Base-by-base conservation (phyloP, 2,329 filamentous ascomycete genomes). In the Ophiostoma perfectum region DNA sequence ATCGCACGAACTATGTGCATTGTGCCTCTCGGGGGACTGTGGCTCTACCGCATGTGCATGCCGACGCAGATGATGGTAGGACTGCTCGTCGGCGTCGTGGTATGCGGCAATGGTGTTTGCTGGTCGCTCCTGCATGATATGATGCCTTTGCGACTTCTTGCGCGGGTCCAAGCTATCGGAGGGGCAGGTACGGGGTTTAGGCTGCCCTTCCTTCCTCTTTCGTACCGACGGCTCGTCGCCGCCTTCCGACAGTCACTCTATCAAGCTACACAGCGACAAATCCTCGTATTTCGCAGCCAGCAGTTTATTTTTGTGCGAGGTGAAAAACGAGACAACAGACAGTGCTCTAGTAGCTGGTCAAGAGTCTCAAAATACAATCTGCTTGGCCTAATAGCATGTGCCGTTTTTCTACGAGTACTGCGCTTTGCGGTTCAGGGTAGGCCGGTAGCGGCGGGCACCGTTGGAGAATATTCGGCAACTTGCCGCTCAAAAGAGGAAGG, bases 191-290 rank as follows among this genome's bases (percentile, higher is more conserved):
- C 11, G 27, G 11, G 44, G n/a, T 47, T 45, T 18, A 14, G 18
- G 3, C 8, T 8, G 49, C 45, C 27, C 36, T 62, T 52, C 66
- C 63, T 68, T 65, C 36, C 38, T 47, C 18, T 9, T 60, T 65
- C n/a, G 38, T 44, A 38, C 36, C 12, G n/a, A 68, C 67, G 67
- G 67, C 39, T 47, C 12, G 60, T 68, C 39, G 66, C 68, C 68
- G 68, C 45, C 55, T 47, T 66, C 68, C 68, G 68, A 68, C n/a
- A 55, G 47, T n/a, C 2, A 55, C 49, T 55, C 11, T n/a, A 9
- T 27, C 49, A 18, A 27, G n/a, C 49, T 18, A 55, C 18, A 52
- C 12, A 18, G 16, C 47, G 12, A 18, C 49, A 11, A 18, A 55
- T 36, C 18, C 49, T 55, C n/a, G 49, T 55, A 36, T 55, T 55